Conservation (phyloP, 2,329 filamentous ascomycete species). For the Exophiala bonariae region DNA sequence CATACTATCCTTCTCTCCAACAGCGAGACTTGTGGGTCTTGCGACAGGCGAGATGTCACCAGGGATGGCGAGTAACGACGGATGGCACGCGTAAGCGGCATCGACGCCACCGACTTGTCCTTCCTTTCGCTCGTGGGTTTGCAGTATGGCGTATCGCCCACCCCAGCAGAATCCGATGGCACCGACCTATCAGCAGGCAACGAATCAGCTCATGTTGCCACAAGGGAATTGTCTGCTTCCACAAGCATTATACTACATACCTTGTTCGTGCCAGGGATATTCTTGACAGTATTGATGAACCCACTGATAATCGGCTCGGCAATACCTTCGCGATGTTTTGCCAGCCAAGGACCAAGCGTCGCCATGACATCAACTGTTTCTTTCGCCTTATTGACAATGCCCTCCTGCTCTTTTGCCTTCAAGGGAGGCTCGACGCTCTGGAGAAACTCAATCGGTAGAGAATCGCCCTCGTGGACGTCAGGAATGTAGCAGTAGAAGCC, state of each 20-base stretch:
- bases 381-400: constrained; percentile 41
- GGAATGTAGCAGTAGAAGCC: constrained; percentile 49
- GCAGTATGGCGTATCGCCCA: constrained; percentile 41
- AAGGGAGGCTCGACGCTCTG: constrained; percentile 45
- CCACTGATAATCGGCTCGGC: constrained; percentile 44
- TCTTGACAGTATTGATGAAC: constrained; percentile 42
- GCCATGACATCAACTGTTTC: constrained; percentile 41
- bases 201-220: background rate
- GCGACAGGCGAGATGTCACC: constrained; percentile 42
- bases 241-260: background rate
- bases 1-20: constrained; percentile 45
- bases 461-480: constrained; percentile 42
- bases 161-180: constrained; percentile 53
- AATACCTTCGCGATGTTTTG: constrained; percentile 44
- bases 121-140: constrained; percentile 29
- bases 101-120: constrained; percentile 36
- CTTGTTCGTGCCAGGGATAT: constrained; percentile 37
- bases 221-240: background rate
- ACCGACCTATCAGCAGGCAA: constrained; percentile 38
- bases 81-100: constrained; percentile 44
- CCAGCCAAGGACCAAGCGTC: constrained; percentile 45
- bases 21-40: constrained; percentile 42
- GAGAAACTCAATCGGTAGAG: constrained; percentile 40
- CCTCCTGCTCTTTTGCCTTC: constrained; percentile 37
- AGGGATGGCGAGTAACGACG: constrained; percentile 42